A percentile compares a stretch with the other conserved stretches of the same genome.
phyloP scores from a whole-genome alignment of 164 flowering plant species.

The Annona cherimola region DNA sequence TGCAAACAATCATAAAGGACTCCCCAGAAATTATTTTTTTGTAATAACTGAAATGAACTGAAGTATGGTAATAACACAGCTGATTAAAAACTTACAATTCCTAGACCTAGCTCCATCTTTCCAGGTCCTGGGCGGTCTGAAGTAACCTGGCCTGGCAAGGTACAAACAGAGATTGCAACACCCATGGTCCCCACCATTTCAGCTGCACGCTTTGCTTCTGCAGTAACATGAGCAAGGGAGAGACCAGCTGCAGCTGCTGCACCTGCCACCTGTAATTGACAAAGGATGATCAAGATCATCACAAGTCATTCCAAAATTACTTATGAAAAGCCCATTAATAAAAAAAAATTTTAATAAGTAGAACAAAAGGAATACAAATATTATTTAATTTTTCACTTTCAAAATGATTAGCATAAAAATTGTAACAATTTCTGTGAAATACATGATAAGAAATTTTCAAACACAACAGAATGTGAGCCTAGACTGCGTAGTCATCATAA shows the following conservation, averaged over 20 bases:
- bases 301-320: neutral
- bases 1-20: neutral
- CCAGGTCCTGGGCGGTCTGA: conserved; percentile 87
- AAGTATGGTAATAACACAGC: neutral
- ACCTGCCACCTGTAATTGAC: conserved; percentile 62
- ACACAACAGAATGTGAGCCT: neutral
- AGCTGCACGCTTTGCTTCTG: conserved; percentile 86
- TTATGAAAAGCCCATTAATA: too few relatives aligned
- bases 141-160: conserved; percentile 78
- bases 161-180: conserved; percentile 89
- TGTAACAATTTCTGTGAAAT: neutral
- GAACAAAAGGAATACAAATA: neutral
- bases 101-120: conserved; percentile 98
- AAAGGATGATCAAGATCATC: neutral
- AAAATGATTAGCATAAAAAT: neutral
- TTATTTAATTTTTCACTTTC: neutral
- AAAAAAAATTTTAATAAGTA: neutral
- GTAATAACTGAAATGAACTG: neutral
- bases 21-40: neutral
- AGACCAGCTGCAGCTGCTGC: conserved; percentile 92
- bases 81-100: conserved; percentile 59
- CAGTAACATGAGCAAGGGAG: conserved; percentile 73
- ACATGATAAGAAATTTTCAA: too few relatives aligned
- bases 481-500: neutral
- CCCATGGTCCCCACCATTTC: conserved; percentile 96